Evolutionary conservation across 2,329 filamentous ascomycete species (phyloP).

Genomic region (Mollisia scopiformis): DNA sequence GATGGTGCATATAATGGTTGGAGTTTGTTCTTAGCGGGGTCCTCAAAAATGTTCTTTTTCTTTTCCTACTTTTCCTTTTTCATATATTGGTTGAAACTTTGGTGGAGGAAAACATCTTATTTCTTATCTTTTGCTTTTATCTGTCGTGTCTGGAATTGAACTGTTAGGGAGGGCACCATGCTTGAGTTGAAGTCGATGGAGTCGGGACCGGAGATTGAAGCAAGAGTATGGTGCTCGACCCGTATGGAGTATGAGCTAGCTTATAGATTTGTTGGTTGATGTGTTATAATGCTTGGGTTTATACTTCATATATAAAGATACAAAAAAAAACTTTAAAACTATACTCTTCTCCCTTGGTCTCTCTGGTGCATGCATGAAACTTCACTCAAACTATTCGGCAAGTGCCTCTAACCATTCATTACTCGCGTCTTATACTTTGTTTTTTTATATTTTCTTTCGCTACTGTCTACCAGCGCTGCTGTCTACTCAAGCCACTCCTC

Average conservation of each 20-base stretch:
- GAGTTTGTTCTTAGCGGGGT: background rate
- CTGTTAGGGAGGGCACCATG: background rate
- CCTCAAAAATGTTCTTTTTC: background rate
- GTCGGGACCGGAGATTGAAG: constrained; percentile 14
- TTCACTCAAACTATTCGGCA: too few species aligned
- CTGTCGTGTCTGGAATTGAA: background rate
- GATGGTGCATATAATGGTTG: background rate
- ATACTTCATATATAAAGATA: constrained; percentile 1
- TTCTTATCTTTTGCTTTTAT: constrained; percentile 6
- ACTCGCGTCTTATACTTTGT: too few species aligned
- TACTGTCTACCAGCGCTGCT: too few species aligned
- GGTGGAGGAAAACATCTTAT: constrained; percentile 1
- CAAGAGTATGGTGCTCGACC: background rate
- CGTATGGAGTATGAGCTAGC: constrained; percentile 2
- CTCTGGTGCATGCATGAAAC: too few species aligned
- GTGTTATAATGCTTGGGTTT: constrained; percentile 7
- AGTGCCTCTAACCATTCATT: too few species aligned
- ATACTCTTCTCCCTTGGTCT: background rate
- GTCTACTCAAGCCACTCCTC: background rate
- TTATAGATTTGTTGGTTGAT: constrained; percentile 11
- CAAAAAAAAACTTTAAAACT: background rate
- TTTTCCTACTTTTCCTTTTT: background rate
- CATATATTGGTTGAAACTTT: background rate
- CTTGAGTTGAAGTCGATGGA: constrained; percentile 9
- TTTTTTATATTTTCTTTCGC: too few species aligned